These are phyloP conservation scores for Leishmania tarentolae DNA, from an alignment of 208 protist genomes.

Conservation along the genomic window DNA sequence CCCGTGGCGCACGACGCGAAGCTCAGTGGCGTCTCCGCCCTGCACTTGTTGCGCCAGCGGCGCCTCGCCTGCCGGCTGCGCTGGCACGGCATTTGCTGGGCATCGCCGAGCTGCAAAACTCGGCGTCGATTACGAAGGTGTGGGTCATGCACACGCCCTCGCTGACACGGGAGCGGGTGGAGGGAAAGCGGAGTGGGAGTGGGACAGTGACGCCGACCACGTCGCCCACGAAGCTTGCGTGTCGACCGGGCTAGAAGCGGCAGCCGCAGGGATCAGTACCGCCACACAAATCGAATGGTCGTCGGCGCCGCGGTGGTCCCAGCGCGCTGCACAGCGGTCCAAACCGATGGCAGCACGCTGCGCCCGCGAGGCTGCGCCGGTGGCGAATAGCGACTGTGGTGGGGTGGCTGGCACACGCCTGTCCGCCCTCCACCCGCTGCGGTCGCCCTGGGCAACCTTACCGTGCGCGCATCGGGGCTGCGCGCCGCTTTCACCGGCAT, in stretches of 20 bases:
- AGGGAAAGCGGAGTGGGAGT: background rate
- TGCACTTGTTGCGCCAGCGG: conserved; percentile 12
- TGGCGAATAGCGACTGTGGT: background rate
- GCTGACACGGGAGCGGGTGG: background rate
- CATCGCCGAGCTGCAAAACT: conserved; percentile 1
- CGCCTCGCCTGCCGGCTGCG: no score
- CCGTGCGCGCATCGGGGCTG: no score
- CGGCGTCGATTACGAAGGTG: background rate
- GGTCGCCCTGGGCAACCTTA: conserved; percentile 82
- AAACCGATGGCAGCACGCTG: no score
- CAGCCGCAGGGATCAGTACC: no score
- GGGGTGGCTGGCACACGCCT: background rate
- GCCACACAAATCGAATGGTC: background rate
- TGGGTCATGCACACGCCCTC: background rate
- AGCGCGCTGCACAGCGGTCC: background rate
- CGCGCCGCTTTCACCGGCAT: conserved; percentile 78
- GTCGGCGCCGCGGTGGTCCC: background rate
- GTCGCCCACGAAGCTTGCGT: background rate
- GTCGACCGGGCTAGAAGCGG: background rate
- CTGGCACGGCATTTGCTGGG: background rate
- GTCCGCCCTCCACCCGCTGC: conserved; percentile 52
- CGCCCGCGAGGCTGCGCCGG: background rate
- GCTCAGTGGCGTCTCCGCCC: conserved; percentile 7
- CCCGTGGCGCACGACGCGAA: conserved; percentile 16
- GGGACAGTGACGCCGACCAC: background rate